Evolutionary conservation across 495 filamentous ascomycete genomes (phyloP).

Genomic region (Aspergillus carlsbadensis): DNA sequence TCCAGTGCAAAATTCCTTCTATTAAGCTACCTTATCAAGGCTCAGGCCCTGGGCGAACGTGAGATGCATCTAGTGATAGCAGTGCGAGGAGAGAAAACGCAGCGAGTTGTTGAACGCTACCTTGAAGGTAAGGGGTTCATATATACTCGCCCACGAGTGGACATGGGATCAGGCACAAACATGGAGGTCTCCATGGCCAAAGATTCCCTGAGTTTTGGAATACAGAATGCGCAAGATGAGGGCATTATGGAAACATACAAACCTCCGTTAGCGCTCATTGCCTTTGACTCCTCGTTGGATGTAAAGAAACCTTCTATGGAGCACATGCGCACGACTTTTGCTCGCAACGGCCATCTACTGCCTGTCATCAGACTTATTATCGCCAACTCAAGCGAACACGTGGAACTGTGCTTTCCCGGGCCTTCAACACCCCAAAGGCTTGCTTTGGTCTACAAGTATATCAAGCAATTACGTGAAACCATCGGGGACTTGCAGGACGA

Average conservation of each 20-base stretch:
- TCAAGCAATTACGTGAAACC: constrained; percentile 38
- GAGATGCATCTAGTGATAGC: constrained; percentile 50
- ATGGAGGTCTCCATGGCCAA: constrained; percentile 36
- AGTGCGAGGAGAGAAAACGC: constrained; percentile 39
- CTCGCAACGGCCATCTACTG: constrained; percentile 38
- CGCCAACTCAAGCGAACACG: constrained; percentile 55
- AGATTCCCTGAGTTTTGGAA: constrained; percentile 45
- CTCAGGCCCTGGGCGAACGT: constrained; percentile 35
- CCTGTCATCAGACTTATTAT: constrained; percentile 55
- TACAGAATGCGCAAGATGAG: constrained; percentile 41
- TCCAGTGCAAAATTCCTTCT: constrained; percentile 60
- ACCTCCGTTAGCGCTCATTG: constrained; percentile 50
- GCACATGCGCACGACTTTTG: constrained; percentile 42
- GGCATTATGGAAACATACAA: constrained; percentile 38
- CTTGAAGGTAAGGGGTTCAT: constrained; percentile 46
- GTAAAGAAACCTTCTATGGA: constrained; percentile 39
- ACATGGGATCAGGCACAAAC: constrained; percentile 32
- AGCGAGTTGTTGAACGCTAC: constrained; percentile 53
- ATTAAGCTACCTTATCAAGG: constrained; percentile 50
- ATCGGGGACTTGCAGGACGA: constrained; percentile 51
- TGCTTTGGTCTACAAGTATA: constrained; percentile 38
- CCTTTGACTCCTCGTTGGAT: constrained; percentile 50
- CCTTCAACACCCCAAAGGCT: constrained; percentile 38
- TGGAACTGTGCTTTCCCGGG: constrained; percentile 51
- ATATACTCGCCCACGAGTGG: constrained; percentile 42